Percentiles rank a stretch among this genome's conserved stretches.
Evolutionary conservation across 768 basidiomycete genomes (phyloP).

Genomic region (Mycena vulgaris): DNA sequence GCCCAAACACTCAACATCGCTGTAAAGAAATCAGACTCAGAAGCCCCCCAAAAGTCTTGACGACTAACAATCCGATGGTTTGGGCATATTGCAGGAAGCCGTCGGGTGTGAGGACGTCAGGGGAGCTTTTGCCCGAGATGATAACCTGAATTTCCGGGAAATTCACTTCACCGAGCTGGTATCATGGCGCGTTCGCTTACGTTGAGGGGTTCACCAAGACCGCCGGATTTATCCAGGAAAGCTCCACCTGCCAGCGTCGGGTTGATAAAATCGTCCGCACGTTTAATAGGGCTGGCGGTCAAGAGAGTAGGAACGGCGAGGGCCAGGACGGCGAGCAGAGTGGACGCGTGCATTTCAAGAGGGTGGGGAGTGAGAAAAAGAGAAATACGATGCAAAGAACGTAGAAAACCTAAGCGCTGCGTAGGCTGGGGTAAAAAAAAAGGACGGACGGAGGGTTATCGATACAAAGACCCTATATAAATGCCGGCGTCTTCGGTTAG

Average conservation of each 20-base stretch:
- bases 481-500: not conserved
- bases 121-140: constrained; percentile 62
- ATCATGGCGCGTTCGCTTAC: constrained; percentile 26
- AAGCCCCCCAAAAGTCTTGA: not conserved
- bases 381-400: too few relatives aligned
- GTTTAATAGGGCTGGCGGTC: constrained; percentile 6
- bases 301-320: not conserved
- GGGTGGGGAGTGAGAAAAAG: not conserved
- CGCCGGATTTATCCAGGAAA: constrained; percentile 35
- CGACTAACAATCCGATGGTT: constrained; percentile 61
- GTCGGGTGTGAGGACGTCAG: constrained; percentile 54
- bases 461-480: not conserved
- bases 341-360: not conserved
- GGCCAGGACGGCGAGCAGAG: not conserved
- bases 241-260: constrained; percentile 12
- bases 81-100: constrained; percentile 61
- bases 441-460: not conserved
- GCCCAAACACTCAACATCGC: not conserved
- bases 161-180: not conserved
- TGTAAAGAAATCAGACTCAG: constrained; percentile 29
- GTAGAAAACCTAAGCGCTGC: constrained; percentile 1
- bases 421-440: constrained; percentile 2
- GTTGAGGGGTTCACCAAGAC: constrained; percentile 64
- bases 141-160: constrained; percentile 46
- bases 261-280: constrained; percentile 17